Evolutionary conservation across 1,284 basidiomycete genomes (phyloP), one percentile per base, ranked within the genome.

Genomic region (Chondrostereum purpureum): DNA sequence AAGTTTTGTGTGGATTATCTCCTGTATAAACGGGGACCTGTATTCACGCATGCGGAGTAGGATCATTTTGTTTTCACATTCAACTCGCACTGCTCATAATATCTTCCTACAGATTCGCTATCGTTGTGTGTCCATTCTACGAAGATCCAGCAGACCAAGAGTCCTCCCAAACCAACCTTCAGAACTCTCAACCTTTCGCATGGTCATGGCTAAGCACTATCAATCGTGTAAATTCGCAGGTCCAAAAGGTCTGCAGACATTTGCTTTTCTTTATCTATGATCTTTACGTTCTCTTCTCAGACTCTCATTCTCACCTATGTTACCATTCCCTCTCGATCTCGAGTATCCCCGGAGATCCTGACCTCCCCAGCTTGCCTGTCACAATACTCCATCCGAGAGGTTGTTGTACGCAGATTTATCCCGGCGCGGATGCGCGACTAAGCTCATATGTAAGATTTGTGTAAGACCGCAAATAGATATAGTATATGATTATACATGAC

Each of bases 121-220:
- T 97, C 24, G 80, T 95, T 6, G 74, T 95, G 12, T 79, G 92
- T 44, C 95, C 95, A 0, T 83, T 88, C 1, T 98, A 97, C 58
- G 84, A 90, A 67, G 85, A 96, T 55, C 73, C 78, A 0, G 64
- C 68, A 36, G 94, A 98, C 60, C 73, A 78, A 47, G 63, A 68
- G 16, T 60, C 68, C 0, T 88, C 83, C 3, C 76, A 75, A 1
- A 78, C 83, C 54, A 64, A 72, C 40, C 69, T 83, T 39, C 78
- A 73, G 57, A 86, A 82, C 45, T 67, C 77, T 2, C 72, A 80
- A n/a, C 80, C 86, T 1, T 85, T 88, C 58, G 73, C 81, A 22
- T 99, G 96, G 96, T 80, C 89, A 10, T 98, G 94, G 93, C 78
- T 99, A 31, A 92, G 90, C 62, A 99, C 96, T 1, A 78, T 98